These are phyloP conservation scores for Limnanthes douglasii DNA, from an alignment of 345 rosid species.

Conservation along the genomic window DNA sequence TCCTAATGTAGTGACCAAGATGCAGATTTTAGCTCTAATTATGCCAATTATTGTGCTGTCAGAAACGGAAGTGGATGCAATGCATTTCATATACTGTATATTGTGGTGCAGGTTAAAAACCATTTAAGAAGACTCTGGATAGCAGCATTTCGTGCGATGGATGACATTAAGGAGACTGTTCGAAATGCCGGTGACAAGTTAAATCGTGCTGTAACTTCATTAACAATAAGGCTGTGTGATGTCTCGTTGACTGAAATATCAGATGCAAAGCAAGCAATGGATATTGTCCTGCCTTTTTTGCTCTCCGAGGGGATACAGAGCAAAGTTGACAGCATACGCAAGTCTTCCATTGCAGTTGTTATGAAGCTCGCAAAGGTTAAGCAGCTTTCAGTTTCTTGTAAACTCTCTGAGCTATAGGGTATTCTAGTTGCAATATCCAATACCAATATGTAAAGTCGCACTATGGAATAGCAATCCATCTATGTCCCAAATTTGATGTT, in stretches of 20 bases:
- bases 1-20: no score
- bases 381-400: no score
- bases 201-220: slow-evolving; percentile 57
- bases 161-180: slow-evolving; percentile 98
- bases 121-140: slow-evolving; percentile 71
- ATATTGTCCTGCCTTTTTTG: slow-evolving; percentile 62
- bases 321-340: slow-evolving; percentile 69
- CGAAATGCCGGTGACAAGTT: slow-evolving; percentile 88
- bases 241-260: slow-evolving; percentile 67
- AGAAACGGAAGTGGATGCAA: no score
- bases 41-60: no score
- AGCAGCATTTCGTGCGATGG: slow-evolving; percentile 93
- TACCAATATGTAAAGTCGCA: no score
- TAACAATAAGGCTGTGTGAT: slow-evolving; percentile 87
- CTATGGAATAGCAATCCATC: no score
- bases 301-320: slow-evolving; percentile 90
- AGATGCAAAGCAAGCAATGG: slow-evolving; percentile 68
- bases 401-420: no score
- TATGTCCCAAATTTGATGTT: slow-evolving; percentile 8
- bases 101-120: slow-evolving; percentile 43
- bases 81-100: slow-evolving; percentile 5
- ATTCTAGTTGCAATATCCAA: no score
- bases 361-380: slow-evolving; percentile 96
- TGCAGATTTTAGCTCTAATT: no score
- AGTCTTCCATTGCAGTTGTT: slow-evolving; percentile 89